Evolutionary conservation across 805 yeast genomes (phyloP), one percentile per base, ranked within the genome.

Genomic region (Jamesozyma rosinii): DNA sequence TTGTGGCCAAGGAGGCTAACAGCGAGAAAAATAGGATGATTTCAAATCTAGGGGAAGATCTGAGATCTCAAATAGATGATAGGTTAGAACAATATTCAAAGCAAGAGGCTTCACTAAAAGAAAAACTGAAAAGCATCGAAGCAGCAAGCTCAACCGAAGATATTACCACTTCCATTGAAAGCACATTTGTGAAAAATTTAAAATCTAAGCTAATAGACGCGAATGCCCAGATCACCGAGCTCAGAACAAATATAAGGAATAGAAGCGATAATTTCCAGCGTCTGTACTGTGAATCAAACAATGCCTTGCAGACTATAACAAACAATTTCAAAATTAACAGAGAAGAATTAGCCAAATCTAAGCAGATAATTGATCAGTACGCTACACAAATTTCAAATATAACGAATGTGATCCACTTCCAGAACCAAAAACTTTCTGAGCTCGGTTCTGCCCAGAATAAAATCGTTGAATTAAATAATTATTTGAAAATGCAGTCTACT

Each of bases 131-230:
- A 29, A 13, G 10, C 11, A 15, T 32, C 22, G 21, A 38, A 15
- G 32, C 19, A 5, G 2, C 15, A 14, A 8, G 8, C 33, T 9
- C 38, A 22, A 29, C 22, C 38, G 30, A 44, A 40, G 44, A 44
- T 34, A 31, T 35, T 11, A 35, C 33, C 29, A 44, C 37, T 26
- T n/a, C 17, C 4, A 20, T 30, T 3, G 43, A 43, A 33, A 44
- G 44, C 17, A 42, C 49, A 9, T 41, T 40, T 14, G 43, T 45
- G 5, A 41, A 41, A 34, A 33, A 31, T 14, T 38, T 51, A 17
- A 44, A 38, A 40, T 24, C 20, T 9, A 41, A 44, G 24, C 26
- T 51, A 15, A 24, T 22, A 5, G 27, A 35, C 9, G 18, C 33
- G 15, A 27, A 27, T 15, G 20, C 37, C 10, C 49, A 49, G 20